Evolutionary conservation across 2,329 filamentous ascomycete species (phyloP), one percentile per base, ranked within the genome.

Genomic region (Myriosclerotinia scirpicola): DNA sequence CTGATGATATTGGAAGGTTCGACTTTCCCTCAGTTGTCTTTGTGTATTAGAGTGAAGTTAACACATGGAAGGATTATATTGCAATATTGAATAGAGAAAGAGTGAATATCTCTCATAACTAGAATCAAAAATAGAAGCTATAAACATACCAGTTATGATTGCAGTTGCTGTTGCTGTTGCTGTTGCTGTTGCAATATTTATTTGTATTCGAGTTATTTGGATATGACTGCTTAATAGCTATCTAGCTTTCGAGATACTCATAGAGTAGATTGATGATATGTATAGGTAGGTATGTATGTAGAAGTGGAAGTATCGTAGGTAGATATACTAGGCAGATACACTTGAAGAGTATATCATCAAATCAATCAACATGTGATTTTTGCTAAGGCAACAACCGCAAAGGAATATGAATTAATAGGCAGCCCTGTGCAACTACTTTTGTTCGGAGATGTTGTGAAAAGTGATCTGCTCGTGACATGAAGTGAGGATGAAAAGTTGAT

Each of bases 1-100:
- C 6, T n/a, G 56, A 36, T 48, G 30, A 15, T 22, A 48, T 15
- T 48, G 42, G 56, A 59, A 48, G 56, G 56, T 59, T 59, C 56
- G 55, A 59, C 40, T 34, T 59, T 12, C 11, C 40, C 26, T n/a
- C 20, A 7, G 20, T 17, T 42, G 5, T 22, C 11, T 46, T 17
- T 44, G 15, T 2, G 3, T 34, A 14, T 7, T 53, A 3, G 6
- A 34, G 7, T 34, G 15, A 20, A 34, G 26, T 59, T 38, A 59
- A 36, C 11, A 26, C 3, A 26, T 26, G 26, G 26, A 26, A 26
- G 2, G 2, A 26, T 26, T 26, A 11, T 34, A 34, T 34, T 34
- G 30, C 4, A 34, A 34, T 2, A 48, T 4, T 34, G 34, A 34
- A 17, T 12, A 17, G 30, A 6, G 30, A 48, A 48, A 59, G 56